Conservation (phyloP, 306 rosid genomes). For the Herpetospermum pedunculosum region DNA sequence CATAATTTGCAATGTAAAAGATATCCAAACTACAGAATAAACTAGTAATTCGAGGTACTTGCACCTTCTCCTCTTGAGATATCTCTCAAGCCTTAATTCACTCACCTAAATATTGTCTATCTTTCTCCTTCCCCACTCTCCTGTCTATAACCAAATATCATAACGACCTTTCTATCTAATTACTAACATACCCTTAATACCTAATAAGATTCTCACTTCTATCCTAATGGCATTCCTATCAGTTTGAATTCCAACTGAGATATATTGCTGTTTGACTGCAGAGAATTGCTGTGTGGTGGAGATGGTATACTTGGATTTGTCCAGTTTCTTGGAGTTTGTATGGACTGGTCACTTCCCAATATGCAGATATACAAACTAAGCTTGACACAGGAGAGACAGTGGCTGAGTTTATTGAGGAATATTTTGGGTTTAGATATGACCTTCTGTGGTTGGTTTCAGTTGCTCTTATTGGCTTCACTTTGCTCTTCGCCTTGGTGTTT, state of each 20-base stretch:
- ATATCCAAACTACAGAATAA: no score
- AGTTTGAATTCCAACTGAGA: neutral
- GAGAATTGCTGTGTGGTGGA: conserved; percentile 23
- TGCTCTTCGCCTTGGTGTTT: conserved; percentile 11
- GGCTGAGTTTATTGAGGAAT: conserved; percentile 16
- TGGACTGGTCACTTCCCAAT: conserved; percentile 25
- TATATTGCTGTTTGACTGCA: conserved; percentile 2
- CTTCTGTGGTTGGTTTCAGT: conserved; percentile 18
- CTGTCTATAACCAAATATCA: no score
- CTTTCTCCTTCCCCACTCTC: no score
- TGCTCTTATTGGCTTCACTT: conserved; percentile 13
- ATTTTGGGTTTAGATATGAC: conserved; percentile 19
- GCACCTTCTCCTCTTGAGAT: no score
- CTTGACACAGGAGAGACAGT: conserved; percentile 27
- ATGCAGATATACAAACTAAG: conserved; percentile 17
- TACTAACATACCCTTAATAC: no score
- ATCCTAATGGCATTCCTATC: no score
- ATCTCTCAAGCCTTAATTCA: no score
- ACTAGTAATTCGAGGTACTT: no score
- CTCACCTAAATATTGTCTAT: no score
- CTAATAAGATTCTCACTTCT: neutral
- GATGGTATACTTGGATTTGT: conserved; percentile 27
- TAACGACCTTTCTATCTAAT: no score
- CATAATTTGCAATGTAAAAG: no score
- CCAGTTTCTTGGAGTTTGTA: conserved; percentile 26